These are phyloP conservation scores for Cercospora brassicicola DNA, from an alignment of 2,329 filamentous ascomycete species.

Conservation along the genomic window DNA sequence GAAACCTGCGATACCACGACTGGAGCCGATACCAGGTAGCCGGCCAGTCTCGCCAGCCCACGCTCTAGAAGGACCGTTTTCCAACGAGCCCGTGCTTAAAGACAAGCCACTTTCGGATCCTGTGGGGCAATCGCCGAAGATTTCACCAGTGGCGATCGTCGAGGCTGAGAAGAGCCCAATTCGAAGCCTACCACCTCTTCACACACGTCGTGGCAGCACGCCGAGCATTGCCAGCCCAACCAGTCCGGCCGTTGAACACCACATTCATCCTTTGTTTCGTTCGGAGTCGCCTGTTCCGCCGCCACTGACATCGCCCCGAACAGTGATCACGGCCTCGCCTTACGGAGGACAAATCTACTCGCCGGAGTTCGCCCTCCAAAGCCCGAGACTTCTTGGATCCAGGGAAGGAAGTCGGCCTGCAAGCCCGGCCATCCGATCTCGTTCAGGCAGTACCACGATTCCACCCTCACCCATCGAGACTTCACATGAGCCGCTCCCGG, in stretches of 20 bases:
- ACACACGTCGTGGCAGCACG: slow-evolving; percentile 19
- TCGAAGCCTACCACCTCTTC: slow-evolving; percentile 14
- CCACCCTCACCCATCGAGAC: slow-evolving; percentile 18
- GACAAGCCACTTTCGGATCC: slow-evolving; percentile 22
- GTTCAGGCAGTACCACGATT: slow-evolving; percentile 28
- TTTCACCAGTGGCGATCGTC: slow-evolving; percentile 10
- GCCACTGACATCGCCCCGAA: slow-evolving; percentile 64
- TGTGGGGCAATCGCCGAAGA: slow-evolving; percentile 15
- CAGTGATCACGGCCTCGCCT: slow-evolving; percentile 69
- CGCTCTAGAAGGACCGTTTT: slow-evolving; percentile 56
- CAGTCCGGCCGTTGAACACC: slow-evolving; percentile 54
- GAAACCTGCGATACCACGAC: slow-evolving; percentile 47
- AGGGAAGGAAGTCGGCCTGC: slow-evolving; percentile 26
- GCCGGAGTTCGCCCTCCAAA: slow-evolving; percentile 26
- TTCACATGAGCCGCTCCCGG: slow-evolving; percentile 8
- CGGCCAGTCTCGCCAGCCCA: slow-evolving; percentile 64
- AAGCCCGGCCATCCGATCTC: slow-evolving; percentile 16
- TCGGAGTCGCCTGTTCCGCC: slow-evolving; percentile 69
- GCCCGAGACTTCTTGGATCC: slow-evolving; percentile 28
- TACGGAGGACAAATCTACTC: slow-evolving; percentile 64
- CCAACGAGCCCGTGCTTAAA: slow-evolving; percentile 32
- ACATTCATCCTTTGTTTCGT: slow-evolving; percentile 77
- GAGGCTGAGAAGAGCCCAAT: slow-evolving; percentile 19
- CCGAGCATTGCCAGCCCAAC: slow-evolving; percentile 10
- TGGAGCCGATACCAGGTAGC: slow-evolving; percentile 72